phyloP scores from a whole-genome alignment of 2,329 filamentous ascomycete genomes.

The Coniochaeta ligniaria region DNA sequence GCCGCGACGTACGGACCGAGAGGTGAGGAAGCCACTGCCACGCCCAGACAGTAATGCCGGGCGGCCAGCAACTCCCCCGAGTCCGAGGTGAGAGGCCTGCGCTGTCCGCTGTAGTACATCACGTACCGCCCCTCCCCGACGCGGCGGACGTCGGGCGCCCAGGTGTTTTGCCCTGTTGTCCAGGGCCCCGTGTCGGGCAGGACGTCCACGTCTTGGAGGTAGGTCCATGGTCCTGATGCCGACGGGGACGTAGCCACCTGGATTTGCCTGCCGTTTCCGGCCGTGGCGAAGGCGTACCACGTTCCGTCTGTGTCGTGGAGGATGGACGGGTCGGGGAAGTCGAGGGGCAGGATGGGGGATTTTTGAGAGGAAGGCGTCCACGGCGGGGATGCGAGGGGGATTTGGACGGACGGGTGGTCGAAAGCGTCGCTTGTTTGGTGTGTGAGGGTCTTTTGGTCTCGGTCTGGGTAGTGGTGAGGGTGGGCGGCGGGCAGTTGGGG shows the following conservation, averaged over 20 bases:
- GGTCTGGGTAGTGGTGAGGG: not conserved
- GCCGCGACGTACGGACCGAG: conserved; percentile 36
- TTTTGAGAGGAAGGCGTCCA: no score
- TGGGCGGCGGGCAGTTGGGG: not conserved
- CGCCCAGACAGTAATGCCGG: conserved; percentile 52
- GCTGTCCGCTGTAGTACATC: not conserved
- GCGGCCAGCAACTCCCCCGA: not conserved
- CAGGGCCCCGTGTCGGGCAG: conserved; percentile 45
- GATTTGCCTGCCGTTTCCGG: conserved; percentile 39
- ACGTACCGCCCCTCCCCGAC: conserved; percentile 1
- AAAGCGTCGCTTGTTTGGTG: not conserved
- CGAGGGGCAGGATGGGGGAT: conserved; percentile 9
- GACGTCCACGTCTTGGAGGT: conserved; percentile 39
- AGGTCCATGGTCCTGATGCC: conserved; percentile 38
- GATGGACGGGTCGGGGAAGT: conserved; percentile 51
- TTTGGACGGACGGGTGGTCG: not conserved
- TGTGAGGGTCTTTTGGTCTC: not conserved
- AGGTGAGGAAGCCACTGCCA: conserved; percentile 37
- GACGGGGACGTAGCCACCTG: conserved; percentile 45
- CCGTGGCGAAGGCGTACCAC: conserved; percentile 54
- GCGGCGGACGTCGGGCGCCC: conserved; percentile 53
- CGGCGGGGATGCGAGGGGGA: not conserved
- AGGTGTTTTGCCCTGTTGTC: conserved; percentile 46
- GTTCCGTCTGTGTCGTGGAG: conserved; percentile 35
- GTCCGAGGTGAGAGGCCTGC: not conserved